Percentiles rank a stretch among this genome's conserved stretches.
Evolutionary conservation across 805 yeast genomes (phyloP).

Genomic region (Candida jianshihensis): DNA sequence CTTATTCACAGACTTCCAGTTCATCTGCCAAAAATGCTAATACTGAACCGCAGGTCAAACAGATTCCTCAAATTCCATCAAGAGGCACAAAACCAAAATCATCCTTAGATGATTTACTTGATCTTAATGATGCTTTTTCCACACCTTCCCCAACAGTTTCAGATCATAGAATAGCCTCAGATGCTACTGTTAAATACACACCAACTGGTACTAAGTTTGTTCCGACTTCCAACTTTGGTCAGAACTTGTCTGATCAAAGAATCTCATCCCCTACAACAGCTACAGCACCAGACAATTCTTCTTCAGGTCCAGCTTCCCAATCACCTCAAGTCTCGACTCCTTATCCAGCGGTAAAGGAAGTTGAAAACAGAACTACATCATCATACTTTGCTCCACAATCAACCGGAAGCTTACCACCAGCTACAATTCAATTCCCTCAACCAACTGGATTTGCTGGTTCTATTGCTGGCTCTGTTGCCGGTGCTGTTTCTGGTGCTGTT

Average conservation of each 20-base stretch:
- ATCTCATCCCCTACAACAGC: slow-evolving; percentile 5
- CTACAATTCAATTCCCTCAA: slow-evolving; percentile 1
- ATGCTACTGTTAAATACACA: slow-evolving; percentile 22
- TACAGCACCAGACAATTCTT: background rate
- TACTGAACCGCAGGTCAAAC: slow-evolving; percentile 3
- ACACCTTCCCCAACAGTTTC: slow-evolving; percentile 28
- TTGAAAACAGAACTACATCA: background rate
- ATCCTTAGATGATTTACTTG: slow-evolving; percentile 61
- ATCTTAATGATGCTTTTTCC: slow-evolving; percentile 46
- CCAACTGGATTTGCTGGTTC: slow-evolving; percentile 2
- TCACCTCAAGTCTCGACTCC: slow-evolving; percentile 18
- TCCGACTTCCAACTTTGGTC: slow-evolving; percentile 86
- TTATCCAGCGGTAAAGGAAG: background rate
- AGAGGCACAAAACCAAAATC: slow-evolving; percentile 38
- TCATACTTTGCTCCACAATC: slow-evolving; percentile 5
- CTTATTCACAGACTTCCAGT: slow-evolving; percentile 8
- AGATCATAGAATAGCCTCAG: slow-evolving; percentile 16
- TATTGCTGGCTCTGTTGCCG: no score
- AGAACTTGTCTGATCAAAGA: slow-evolving; percentile 41
- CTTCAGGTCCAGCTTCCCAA: slow-evolving; percentile 11
- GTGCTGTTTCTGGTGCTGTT: no score
- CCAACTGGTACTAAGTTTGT: slow-evolving; percentile 44
- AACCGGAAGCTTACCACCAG: slow-evolving; percentile 7
- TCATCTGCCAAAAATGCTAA: slow-evolving; percentile 9
- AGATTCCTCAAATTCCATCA: slow-evolving; percentile 27